A percentile compares a stretch with the other conserved stretches of the same genome.
These are phyloP conservation scores for Camelina sativa DNA, from an alignment of 345 rosid species.

Conservation along the genomic window DNA sequence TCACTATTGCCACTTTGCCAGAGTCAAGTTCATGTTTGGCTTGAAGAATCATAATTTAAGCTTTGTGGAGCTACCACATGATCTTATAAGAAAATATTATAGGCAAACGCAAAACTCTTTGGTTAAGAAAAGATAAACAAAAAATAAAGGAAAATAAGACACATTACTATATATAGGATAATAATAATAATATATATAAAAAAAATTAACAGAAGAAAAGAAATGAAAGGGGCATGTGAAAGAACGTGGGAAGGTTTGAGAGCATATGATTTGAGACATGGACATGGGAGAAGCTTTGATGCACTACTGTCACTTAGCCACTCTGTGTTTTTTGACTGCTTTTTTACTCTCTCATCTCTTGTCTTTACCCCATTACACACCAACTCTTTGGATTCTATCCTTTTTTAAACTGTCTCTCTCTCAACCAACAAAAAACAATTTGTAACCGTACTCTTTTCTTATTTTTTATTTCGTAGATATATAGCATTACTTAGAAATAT, in stretches of 20 bases:
- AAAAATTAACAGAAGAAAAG: not conserved
- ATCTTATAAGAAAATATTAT: not conserved
- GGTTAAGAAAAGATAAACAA: not conserved
- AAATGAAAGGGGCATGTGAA: slow-evolving; percentile 39
- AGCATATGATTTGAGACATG: slow-evolving; percentile 40
- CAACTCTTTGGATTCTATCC: slow-evolving; percentile 31
- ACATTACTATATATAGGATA: not conserved
- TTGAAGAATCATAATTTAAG: slow-evolving; percentile 7
- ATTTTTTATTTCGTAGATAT: not conserved
- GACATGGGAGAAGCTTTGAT: slow-evolving; percentile 37
- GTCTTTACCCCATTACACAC: slow-evolving; percentile 32
- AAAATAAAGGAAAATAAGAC: not conserved
- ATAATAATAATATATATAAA: too few relatives aligned
- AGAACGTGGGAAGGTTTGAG: slow-evolving; percentile 42
- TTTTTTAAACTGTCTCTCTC: not conserved
- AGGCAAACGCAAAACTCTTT: not conserved
- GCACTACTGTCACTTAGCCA: slow-evolving; percentile 30
- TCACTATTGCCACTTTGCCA: not conserved
- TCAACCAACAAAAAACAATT: slow-evolving; percentile 14
- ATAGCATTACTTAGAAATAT: not conserved
- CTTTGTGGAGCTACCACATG: not conserved
- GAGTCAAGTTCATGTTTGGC: not conserved
- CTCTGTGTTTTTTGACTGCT: slow-evolving; percentile 42
- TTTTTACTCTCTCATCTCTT: slow-evolving; percentile 28
- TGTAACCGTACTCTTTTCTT: not conserved